Evolutionary conservation across 371 early-diverging fungal genomes (phyloP).

Genomic region (Smittium mucronatum): DNA sequence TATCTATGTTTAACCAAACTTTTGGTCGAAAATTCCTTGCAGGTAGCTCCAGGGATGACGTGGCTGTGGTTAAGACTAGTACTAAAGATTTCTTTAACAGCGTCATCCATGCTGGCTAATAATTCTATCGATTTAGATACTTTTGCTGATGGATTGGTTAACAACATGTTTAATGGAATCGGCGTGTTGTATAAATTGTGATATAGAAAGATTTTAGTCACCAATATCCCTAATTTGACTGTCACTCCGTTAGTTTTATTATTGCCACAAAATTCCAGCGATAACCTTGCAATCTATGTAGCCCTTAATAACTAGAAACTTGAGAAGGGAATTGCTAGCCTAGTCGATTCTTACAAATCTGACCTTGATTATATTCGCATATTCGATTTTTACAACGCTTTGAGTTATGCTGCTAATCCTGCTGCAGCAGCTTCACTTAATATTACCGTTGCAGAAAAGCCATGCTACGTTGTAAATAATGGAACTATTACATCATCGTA

Average conservation of each 20-base stretch:
- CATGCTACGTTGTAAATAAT: neutral
- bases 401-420: neutral
- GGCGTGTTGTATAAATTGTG: conserved; percentile 9
- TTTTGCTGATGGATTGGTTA: neutral
- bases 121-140: neutral
- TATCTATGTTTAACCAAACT: conserved; percentile 10
- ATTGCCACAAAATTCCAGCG: neutral
- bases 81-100: conserved; percentile 15
- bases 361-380: neutral
- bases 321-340: too few relatives aligned
- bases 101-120: neutral
- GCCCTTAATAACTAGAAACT: neutral
- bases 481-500: conserved; percentile 5
- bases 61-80: conserved; percentile 17
- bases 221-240: conserved; percentile 13
- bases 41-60: neutral
- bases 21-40: neutral
- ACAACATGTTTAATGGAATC: neutral
- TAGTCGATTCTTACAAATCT: neutral
- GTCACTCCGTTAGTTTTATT: conserved; percentile 1
- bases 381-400: neutral
- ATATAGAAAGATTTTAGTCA: conserved; percentile 13
- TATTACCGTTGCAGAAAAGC: neutral
- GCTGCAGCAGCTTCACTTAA: neutral
- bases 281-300: neutral